Evolutionary conservation across 768 basidiomycete genomes (phyloP).

Genomic region (Pisolithus orientalis): DNA sequence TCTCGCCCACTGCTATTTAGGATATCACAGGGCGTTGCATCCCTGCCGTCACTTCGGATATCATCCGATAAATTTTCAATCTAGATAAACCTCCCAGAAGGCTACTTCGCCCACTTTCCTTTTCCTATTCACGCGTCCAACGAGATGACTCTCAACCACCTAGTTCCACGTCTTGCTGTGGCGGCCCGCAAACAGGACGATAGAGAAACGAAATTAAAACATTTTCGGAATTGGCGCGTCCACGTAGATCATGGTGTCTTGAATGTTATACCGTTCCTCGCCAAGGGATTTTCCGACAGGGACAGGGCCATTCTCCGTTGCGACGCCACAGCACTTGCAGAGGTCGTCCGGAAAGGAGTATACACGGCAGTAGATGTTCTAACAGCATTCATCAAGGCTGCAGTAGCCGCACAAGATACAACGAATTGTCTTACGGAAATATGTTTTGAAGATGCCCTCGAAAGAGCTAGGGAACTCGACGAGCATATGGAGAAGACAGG

Average conservation of each 20-base stretch:
- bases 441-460: slow-evolving; percentile 46
- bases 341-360: slow-evolving; percentile 14
- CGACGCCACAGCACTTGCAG: slow-evolving; percentile 24
- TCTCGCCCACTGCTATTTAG: too few relatives aligned
- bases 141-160: not conserved
- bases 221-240: slow-evolving; percentile 1
- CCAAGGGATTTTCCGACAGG: slow-evolving; percentile 17
- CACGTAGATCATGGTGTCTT: slow-evolving; percentile 1
- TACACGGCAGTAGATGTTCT: slow-evolving; percentile 22
- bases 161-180: not conserved
- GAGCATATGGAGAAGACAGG: slow-evolving; percentile 39
- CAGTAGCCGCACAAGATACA: slow-evolving; percentile 24
- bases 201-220: slow-evolving; percentile 14
- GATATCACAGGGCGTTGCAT: not conserved
- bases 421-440: slow-evolving; percentile 56
- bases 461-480: slow-evolving; percentile 46
- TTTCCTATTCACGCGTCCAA: not conserved
- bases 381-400: slow-evolving; percentile 21
- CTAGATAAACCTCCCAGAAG: not conserved
- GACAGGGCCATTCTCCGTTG: slow-evolving; percentile 24
- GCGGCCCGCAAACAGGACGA: slow-evolving; percentile 19
- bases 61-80: not conserved
- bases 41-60: not conserved
- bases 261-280: slow-evolving; percentile 23
- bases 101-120: not conserved